Percentiles rank a stretch among this genome's conserved stretches.
phyloP scores from a whole-genome alignment of 306 rosid genomes.

The Castanopsis chinensis region DNA sequence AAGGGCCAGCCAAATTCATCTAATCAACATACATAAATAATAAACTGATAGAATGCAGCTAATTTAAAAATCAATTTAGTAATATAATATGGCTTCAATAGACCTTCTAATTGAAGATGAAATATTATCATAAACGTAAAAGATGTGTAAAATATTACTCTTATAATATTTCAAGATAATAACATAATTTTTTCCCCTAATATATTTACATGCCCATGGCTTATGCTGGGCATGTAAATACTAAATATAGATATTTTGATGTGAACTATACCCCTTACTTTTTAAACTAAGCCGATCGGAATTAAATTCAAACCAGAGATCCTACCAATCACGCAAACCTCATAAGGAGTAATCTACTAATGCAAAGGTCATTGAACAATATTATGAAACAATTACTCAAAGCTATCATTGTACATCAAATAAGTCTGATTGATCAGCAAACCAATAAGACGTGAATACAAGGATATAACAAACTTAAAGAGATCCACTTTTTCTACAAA shows the following conservation, averaged over 20 bases:
- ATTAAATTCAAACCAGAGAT: neutral
- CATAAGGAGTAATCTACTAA: neutral
- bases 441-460: neutral
- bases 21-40: neutral
- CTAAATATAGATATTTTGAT: neutral
- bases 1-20: neutral
- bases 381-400: neutral
- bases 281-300: neutral
- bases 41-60: neutral
- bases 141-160: neutral
- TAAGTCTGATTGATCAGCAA: neutral
- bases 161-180: neutral
- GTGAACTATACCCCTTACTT: neutral
- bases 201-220: neutral
- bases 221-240: neutral
- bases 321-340: neutral
- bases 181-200: neutral
- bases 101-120: too few relatives aligned
- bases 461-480: neutral
- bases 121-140: neutral
- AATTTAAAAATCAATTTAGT: neutral
- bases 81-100: neutral
- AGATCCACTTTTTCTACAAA: conserved; percentile 7
- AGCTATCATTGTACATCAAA: neutral
- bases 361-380: neutral